Percentiles rank a stretch among this genome's conserved stretches.
These are phyloP conservation scores for Simmondsia chinensis DNA, from an alignment of 148 eudicot species.

Conservation along the genomic window DNA sequence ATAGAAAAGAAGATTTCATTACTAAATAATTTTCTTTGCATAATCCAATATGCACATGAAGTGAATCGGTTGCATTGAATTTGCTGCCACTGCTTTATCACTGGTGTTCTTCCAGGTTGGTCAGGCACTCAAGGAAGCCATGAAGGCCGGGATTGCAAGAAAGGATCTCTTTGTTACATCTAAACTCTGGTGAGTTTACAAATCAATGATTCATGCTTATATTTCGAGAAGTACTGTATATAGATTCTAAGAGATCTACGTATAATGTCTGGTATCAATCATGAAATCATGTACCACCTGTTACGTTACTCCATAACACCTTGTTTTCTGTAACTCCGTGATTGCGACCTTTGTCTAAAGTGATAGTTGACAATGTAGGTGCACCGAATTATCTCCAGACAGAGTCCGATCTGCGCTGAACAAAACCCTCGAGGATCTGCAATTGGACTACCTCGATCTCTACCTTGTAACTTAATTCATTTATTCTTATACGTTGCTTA, in stretches of 20 bases:
- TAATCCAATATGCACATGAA: too few species aligned
- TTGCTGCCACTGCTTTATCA: too few species aligned
- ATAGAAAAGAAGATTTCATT: too few species aligned
- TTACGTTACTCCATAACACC: too few species aligned
- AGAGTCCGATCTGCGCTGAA: conserved; percentile 46
- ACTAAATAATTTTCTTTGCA: too few species aligned
- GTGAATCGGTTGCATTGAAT: too few species aligned
- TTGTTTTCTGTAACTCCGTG: too few species aligned
- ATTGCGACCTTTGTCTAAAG: neutral
- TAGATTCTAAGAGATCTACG: too few species aligned
- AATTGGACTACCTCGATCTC: conserved; percentile 49
- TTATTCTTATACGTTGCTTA: too few species aligned
- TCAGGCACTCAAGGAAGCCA: conserved; percentile 27
- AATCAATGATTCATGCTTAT: neutral
- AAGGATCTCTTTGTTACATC: conserved; percentile 40
- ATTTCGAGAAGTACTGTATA: too few species aligned
- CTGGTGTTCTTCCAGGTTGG: conserved; percentile 34
- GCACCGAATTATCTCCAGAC: conserved; percentile 47
- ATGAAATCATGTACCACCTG: too few species aligned
- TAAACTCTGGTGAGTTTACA: conserved; percentile 31
- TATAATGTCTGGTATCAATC: too few species aligned
- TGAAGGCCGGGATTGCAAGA: conserved; percentile 42
- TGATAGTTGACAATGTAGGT: conserved; percentile 18
- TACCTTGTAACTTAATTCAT: conserved; percentile 49
- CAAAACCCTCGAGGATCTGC: conserved; percentile 40